Conservation (phyloP, 2,329 filamentous ascomycete species). For the Pseudocercospora fuligena region DNA sequence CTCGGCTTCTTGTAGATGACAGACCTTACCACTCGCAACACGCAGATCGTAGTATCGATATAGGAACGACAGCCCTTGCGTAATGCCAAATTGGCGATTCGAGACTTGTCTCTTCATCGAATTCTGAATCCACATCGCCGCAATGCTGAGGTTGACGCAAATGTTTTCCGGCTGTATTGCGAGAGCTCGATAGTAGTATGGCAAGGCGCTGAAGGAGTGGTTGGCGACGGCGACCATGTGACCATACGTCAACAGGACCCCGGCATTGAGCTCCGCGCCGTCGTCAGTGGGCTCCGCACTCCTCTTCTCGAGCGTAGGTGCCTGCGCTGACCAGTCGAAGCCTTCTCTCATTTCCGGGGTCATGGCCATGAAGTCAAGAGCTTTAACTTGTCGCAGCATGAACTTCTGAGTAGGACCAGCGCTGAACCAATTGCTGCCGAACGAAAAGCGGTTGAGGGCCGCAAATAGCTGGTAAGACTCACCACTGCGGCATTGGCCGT, state of each 20-base stretch:
- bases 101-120: slow-evolving; percentile 86
- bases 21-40: slow-evolving; percentile 43
- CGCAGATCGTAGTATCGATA: slow-evolving; percentile 72
- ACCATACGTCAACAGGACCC: slow-evolving; percentile 84
- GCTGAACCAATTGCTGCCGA: slow-evolving; percentile 76
- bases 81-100: slow-evolving; percentile 84
- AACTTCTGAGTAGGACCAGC: slow-evolving; percentile 87
- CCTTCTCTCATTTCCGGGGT: slow-evolving; percentile 55
- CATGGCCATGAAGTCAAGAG: slow-evolving; percentile 74
- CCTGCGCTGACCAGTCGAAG: slow-evolving; percentile 49
- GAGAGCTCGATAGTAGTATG: slow-evolving; percentile 74
- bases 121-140: slow-evolving; percentile 84
- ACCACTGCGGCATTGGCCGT: slow-evolving; percentile 68
- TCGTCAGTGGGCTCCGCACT: slow-evolving; percentile 16
- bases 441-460: slow-evolving; percentile 75
- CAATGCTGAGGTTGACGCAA: slow-evolving; percentile 79
- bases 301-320: slow-evolving; percentile 43
- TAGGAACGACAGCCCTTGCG: slow-evolving; percentile 83
- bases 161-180: slow-evolving; percentile 77
- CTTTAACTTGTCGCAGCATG: slow-evolving; percentile 87
- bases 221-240: slow-evolving; percentile 79
- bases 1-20: slow-evolving; percentile 73
- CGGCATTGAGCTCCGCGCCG: slow-evolving; percentile 66
- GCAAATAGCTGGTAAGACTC: slow-evolving; percentile 85
- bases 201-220: slow-evolving; percentile 81